Percentiles rank a stretch among this genome's conserved stretches.
Conservation (phyloP, 768 basidiomycete species). For the Sarcodon sp. region DNA sequence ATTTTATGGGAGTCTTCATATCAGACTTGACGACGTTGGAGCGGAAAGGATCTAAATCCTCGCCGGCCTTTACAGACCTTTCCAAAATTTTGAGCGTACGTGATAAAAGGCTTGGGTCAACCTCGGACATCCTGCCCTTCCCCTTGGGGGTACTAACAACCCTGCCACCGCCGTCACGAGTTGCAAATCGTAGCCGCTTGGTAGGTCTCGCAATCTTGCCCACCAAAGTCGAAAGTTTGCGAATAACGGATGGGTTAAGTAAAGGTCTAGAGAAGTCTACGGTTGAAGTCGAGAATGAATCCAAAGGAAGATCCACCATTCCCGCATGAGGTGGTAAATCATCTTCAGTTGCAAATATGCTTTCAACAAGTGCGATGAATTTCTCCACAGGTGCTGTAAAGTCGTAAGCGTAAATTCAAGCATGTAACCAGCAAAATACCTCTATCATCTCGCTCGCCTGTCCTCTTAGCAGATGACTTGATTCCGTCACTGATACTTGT, state of each 20-base stretch:
- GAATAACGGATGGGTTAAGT: slow-evolving; percentile 41
- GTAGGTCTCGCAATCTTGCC: slow-evolving; percentile 53
- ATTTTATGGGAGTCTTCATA: slow-evolving; percentile 9
- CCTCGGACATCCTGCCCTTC: slow-evolving; percentile 50
- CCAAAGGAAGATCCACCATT: slow-evolving; percentile 34
- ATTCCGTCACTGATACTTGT: slow-evolving; percentile 17
- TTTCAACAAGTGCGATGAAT: slow-evolving; percentile 63
- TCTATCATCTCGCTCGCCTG: slow-evolving; percentile 68
- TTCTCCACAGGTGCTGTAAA: slow-evolving; percentile 58
- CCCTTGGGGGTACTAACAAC: slow-evolving; percentile 25
- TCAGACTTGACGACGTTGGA: slow-evolving; percentile 10
- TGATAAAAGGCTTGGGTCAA: slow-evolving; percentile 49
- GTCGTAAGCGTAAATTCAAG: neutral
- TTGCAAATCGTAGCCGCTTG: slow-evolving; percentile 47
- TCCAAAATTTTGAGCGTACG: slow-evolving; percentile 70
- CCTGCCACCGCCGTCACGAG: slow-evolving; percentile 24
- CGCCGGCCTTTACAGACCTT: slow-evolving; percentile 62
- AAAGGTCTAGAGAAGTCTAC: slow-evolving; percentile 46
- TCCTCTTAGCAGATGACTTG: slow-evolving; percentile 42
- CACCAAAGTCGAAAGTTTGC: slow-evolving; percentile 61
- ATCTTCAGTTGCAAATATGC: slow-evolving; percentile 79
- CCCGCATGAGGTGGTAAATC: slow-evolving; percentile 43
- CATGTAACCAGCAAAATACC: slow-evolving; percentile 22
- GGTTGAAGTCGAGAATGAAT: slow-evolving; percentile 55
- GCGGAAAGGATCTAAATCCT: slow-evolving; percentile 64